phyloP scores from a whole-genome alignment of 2,329 filamentous ascomycete species.

The Pestalotiopsis sp. region DNA sequence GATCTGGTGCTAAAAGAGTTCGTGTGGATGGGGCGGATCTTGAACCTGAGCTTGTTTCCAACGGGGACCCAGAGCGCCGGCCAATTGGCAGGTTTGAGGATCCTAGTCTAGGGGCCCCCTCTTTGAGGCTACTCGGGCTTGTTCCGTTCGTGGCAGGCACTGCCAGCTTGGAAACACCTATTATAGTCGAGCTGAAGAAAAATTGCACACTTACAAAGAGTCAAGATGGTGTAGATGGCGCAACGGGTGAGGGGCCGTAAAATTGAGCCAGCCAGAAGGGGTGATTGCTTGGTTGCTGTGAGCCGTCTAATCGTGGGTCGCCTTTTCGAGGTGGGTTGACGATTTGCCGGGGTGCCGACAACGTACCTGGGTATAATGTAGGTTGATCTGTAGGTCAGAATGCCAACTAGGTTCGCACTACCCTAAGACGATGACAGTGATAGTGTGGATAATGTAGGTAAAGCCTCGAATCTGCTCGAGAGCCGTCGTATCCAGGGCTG shows the following conservation, averaged over 20 bases:
- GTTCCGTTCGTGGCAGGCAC: background rate
- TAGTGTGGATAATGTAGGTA: no score
- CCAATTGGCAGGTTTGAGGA: conserved; percentile 5
- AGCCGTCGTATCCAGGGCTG: conserved; percentile 4
- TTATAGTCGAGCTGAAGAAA: background rate
- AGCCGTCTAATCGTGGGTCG: no score
- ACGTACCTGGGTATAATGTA: no score
- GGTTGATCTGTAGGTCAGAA: no score
- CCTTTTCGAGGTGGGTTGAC: no score
- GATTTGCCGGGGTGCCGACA: no score
- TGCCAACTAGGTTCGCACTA: background rate
- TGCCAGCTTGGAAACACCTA: background rate
- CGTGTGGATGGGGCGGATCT: conserved; percentile 9
- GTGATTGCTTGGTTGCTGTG: no score
- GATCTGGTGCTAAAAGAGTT: conserved; percentile 11
- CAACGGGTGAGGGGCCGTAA: no score
- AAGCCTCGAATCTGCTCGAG: background rate
- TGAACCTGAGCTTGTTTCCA: conserved; percentile 10
- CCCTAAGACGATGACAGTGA: background rate
- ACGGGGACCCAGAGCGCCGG: conserved; percentile 1
- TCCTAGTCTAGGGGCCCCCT: background rate
- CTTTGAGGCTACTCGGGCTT: background rate
- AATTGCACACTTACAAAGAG: no score
- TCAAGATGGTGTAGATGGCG: no score
- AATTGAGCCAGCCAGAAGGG: no score